Evolutionary conservation across 371 early-diverging fungal species (phyloP), one percentile per base, ranked within the genome.

Genomic region (Paraphysoderma sedebokerense): DNA sequence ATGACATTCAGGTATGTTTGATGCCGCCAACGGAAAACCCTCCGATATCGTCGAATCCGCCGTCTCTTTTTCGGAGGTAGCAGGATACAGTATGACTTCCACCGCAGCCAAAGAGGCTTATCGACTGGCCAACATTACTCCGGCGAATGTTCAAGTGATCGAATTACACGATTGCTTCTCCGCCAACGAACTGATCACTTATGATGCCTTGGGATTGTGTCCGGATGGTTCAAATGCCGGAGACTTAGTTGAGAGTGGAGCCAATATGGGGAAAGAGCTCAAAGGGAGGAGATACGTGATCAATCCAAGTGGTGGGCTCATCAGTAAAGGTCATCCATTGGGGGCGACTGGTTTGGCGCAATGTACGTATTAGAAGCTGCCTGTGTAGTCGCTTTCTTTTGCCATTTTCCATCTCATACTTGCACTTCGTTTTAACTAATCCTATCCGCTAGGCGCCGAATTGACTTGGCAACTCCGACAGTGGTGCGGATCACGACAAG

Each of bases 101-200:
- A 61, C 62, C 30, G 85, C 81, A 42, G 77, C 77, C 5, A 30
- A 53, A 23, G 55, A 67, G 12, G 75, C 73, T 20, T 76, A 61
- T 55, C 45, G 60, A 45, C 61, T 65, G 52, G 76, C 82, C 5
- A 68, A 70, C 1, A 74, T 81, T 38, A 66, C 70, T 41, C 49
- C 74, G 23, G 59, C 63, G 0, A 77, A 81, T 53, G 72, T 85
- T 5, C 66, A 72, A 49, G 79, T 82, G 8, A 66, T 81, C 38
- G 85, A 85, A 53, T 62, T 85, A 33, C 85, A 85, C 56, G 85
- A 85, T 58, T 85, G 82, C 61, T 85, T 81, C 63, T 75, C 79
- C 19, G 78, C 81, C 38, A 84, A 84, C 57, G 85, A 71, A 70
- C 57, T 85, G 17, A 63, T 82, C 44, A 80, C 81, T 7, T 82